phyloP scores from a whole-genome alignment of 2,329 filamentous ascomycete genomes.

The Xylariaceae sp. region DNA sequence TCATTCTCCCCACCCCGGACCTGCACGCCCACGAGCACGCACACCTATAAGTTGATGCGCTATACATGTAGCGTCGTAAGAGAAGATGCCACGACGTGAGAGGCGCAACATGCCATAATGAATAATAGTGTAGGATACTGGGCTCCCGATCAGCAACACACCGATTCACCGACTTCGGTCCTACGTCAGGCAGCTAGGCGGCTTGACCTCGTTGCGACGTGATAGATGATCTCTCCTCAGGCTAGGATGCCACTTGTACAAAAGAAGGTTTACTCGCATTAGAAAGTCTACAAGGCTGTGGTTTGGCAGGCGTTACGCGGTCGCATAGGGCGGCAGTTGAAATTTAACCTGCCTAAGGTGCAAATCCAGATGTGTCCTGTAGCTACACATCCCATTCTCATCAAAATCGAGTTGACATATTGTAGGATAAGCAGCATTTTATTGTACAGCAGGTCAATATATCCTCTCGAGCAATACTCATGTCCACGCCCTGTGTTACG shows the following conservation, averaged over 20 bases:
- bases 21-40: slow-evolving; percentile 19
- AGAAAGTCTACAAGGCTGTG: slow-evolving; percentile 34
- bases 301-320: slow-evolving; percentile 33
- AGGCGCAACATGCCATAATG: slow-evolving; percentile 5
- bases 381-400: not conserved
- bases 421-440: not conserved
- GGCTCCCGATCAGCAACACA: slow-evolving; percentile 16
- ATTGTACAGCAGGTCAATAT: too few species aligned
- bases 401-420: not conserved
- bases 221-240: slow-evolving; percentile 52
- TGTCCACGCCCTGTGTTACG: too few species aligned
- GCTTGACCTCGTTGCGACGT: slow-evolving; percentile 33
- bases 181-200: slow-evolving; percentile 16
- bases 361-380: slow-evolving; percentile 7
- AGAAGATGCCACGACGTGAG: slow-evolving; percentile 5
- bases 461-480: too few species aligned
- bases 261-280: slow-evolving; percentile 47
- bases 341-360: slow-evolving; percentile 18
- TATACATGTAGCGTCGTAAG: not conserved
- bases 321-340: slow-evolving; percentile 27
- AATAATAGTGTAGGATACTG: slow-evolving; percentile 30
- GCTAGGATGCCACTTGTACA: slow-evolving; percentile 42
- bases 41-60: slow-evolving; percentile 13
- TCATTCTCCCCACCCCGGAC: slow-evolving; percentile 18
- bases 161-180: slow-evolving; percentile 21